phyloP scores from a whole-genome alignment of 2,329 filamentous ascomycete genomes.

The Fusarium sp. region DNA sequence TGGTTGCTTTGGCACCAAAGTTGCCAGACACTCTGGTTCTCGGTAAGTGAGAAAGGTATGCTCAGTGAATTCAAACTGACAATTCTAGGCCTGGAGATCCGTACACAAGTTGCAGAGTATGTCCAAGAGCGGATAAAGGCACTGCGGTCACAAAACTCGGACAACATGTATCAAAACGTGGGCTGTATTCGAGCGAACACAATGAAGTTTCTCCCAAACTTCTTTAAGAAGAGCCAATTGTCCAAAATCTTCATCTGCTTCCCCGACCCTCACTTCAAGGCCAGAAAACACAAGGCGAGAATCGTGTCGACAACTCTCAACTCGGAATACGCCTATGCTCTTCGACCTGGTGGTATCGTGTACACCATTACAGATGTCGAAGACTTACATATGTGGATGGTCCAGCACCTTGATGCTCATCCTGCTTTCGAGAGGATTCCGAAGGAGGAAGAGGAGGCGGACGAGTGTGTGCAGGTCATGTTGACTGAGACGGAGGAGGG shows the following conservation, averaged over 20 bases:
- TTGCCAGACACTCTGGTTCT: conserved; percentile 84
- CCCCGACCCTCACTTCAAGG: conserved; percentile 97
- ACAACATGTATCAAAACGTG: conserved; percentile 78
- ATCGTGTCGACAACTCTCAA: conserved; percentile 90
- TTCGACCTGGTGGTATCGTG: conserved; percentile 82
- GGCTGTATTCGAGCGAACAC: conserved; percentile 90
- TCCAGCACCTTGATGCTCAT: conserved; percentile 80
- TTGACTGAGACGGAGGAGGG: conserved; percentile 90
- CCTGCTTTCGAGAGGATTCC: conserved; percentile 79
- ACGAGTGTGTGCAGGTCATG: conserved; percentile 78
- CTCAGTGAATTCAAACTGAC: conserved; percentile 1
- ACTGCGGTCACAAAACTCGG: conserved; percentile 70
- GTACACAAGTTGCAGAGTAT: conserved; percentile 86
- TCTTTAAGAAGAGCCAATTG: conserved; percentile 83
- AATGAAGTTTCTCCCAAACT: conserved; percentile 99
- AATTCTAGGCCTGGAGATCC: conserved; percentile 82
- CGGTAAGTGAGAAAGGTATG: conserved; percentile 59
- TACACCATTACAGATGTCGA: conserved; percentile 99
- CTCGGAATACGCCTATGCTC: conserved; percentile 89
- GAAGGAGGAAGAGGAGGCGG: conserved; percentile 70
- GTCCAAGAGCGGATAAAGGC: conserved; percentile 88
- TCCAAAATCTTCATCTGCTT: conserved; percentile 97
- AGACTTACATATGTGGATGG: conserved; percentile 93
- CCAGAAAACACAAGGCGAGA: conserved; percentile 93
- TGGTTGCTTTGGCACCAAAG: conserved; percentile 82